Evolutionary conservation across 2,329 filamentous ascomycete species (phyloP), one percentile per base, ranked within the genome.

Genomic region (Ascochyta koolunga): DNA sequence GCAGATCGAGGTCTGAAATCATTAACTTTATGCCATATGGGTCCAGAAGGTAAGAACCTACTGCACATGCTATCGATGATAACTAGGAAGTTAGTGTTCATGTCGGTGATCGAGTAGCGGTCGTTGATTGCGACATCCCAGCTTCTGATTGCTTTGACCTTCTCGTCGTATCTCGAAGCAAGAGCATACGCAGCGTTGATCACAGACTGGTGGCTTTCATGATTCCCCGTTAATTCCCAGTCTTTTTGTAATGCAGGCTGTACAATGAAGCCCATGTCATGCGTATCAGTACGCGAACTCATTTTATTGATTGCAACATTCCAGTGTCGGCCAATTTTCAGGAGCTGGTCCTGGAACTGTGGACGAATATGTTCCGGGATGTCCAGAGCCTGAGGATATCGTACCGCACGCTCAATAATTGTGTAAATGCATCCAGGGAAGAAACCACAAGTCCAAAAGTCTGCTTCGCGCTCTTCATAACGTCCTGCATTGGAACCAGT

Each of bases 251-350:
- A 62, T 1, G 79, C 77, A 0, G 81, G 81, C 44, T 78, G 75
- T 4, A 83, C 75, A 22, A 84, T 83, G 59, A 84, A 84, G 0
- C 81, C 80, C 53, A 84, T 75, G 36, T 84, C 82, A 51, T 84
- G 82, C 0, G 81, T 84, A 48, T 83, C 79, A 4, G 73, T 82
- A 25, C 79, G 61, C 4, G 60, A 56, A 1, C 69, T 71, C 71
- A 76, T 54, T 54, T 66, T 8, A 15, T 68, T 66, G 44, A 73
- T 72, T 2, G 71, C 69, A 4, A 72, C 62, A 15, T 65, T 61
- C 60, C 68, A 72, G 40, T 72, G 67, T 1, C 70, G 59, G 5
- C 71, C 71, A 1, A 71, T 52, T 7, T 57, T 56, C 1, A 73
- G 45, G 0, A 72, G 37, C 5, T 70, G 61, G 2, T 68, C 58